Percentiles rank a stretch among this genome's conserved stretches.
phyloP scores from a whole-genome alignment of 2,329 filamentous ascomycete genomes.

The Pseudogymnoascus pannorum region DNA sequence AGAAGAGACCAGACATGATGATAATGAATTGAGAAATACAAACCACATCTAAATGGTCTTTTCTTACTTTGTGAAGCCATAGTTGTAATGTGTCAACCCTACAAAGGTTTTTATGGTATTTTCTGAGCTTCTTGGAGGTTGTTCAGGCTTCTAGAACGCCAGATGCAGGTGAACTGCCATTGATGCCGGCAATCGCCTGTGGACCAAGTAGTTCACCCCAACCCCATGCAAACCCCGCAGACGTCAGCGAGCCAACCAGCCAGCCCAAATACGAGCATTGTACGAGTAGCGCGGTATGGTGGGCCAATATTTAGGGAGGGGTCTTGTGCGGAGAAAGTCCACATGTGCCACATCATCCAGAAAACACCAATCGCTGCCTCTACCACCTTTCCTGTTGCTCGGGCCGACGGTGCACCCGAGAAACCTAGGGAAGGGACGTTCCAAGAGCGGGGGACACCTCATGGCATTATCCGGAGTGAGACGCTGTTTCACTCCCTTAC shows the following conservation, averaged over 20 bases:
- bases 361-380: not conserved
- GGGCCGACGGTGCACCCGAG: slow-evolving; percentile 2
- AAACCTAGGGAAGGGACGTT: not conserved
- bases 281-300: not conserved
- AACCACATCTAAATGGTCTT: not conserved
- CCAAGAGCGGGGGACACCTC: not conserved
- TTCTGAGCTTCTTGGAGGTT: not conserved
- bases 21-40: not conserved
- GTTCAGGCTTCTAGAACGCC: not conserved
- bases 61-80: not conserved
- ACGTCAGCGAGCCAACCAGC: too few relatives aligned
- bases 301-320: not conserved
- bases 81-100: not conserved
- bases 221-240: not conserved
- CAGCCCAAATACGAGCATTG: not conserved
- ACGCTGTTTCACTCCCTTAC: slow-evolving; percentile 4
- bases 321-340: not conserved
- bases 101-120: not conserved
- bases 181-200: not conserved
- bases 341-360: not conserved
- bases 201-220: not conserved
- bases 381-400: not conserved
- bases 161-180: not conserved
- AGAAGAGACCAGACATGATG: not conserved
- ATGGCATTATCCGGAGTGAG: not conserved